Percentiles rank a stretch among this genome's conserved stretches.
Conservation (phyloP, 179 eudicot species). For the Beta macrorhiza region DNA sequence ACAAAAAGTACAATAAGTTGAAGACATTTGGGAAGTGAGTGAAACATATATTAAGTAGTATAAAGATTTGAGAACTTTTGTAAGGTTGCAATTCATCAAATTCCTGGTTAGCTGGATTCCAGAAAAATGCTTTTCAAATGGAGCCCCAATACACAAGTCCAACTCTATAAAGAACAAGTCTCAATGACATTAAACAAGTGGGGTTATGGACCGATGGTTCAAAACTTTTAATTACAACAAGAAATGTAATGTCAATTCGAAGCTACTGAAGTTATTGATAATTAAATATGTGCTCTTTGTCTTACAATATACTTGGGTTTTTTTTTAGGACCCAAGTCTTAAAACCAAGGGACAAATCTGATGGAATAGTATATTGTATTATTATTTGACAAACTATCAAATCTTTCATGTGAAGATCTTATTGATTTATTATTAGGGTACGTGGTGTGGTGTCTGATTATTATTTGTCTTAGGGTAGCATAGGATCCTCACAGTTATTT, state of each 20-base stretch:
- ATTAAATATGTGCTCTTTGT: conserved; percentile 24
- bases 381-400: not conserved
- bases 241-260: conserved; percentile 29
- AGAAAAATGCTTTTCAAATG: conserved; percentile 37
- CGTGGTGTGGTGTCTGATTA: not conserved
- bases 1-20: conserved; percentile 29
- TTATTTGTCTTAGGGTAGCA: conserved; percentile 1
- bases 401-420: not conserved
- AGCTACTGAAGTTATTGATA: conserved; percentile 20
- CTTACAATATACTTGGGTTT: conserved; percentile 12
- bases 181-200: not conserved
- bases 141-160: conserved; percentile 28
- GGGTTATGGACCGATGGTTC: not conserved
- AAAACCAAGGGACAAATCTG: conserved; percentile 16
- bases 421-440: not conserved
- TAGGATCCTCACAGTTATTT: conserved; percentile 20
- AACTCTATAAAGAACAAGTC: conserved; percentile 11
- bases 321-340: conserved; percentile 3
- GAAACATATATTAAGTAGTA: not conserved
- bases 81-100: conserved; percentile 29
- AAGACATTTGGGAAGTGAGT: conserved; percentile 27
- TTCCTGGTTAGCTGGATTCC: conserved; percentile 23
- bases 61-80: not conserved
- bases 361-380: not conserved
- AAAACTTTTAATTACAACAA: not conserved